phyloP scores from a whole-genome alignment of 1,284 basidiomycete genomes.

The Hymenochaete sp. region DNA sequence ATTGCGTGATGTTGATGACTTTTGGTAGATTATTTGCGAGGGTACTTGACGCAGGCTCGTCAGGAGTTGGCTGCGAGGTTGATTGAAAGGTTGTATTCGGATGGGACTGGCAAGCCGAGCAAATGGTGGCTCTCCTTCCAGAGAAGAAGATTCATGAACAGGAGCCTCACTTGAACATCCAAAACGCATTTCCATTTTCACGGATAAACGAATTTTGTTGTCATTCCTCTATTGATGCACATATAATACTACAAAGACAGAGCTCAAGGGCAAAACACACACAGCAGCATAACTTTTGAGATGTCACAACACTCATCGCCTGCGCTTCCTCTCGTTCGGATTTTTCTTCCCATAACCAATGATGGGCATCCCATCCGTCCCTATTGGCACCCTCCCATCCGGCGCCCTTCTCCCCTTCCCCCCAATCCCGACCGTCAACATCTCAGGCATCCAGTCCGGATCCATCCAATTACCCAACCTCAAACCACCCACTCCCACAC shows the following conservation, averaged over 20 bases:
- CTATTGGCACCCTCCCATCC: slow-evolving; percentile 41
- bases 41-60: slow-evolving; percentile 87
- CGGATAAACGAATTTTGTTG: not conserved
- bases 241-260: not conserved
- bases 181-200: not conserved
- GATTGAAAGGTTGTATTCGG: slow-evolving; percentile 81
- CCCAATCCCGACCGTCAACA: slow-evolving; percentile 65
- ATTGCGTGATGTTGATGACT: not conserved
- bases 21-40: slow-evolving; percentile 69
- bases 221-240: not conserved
- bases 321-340: slow-evolving; percentile 69
- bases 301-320: slow-evolving; percentile 24
- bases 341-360: slow-evolving; percentile 83
- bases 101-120: slow-evolving; percentile 83
- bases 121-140: slow-evolving; percentile 99
- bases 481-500: slow-evolving; percentile 64
- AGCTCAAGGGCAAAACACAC: not conserved
- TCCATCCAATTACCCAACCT: slow-evolving; percentile 81
- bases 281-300: not conserved
- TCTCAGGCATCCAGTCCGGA: slow-evolving; percentile 91
- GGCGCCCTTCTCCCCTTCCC: slow-evolving; percentile 61
- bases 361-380: slow-evolving; percentile 54
- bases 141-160: slow-evolving; percentile 93
- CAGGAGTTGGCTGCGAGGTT: slow-evolving; percentile 86
- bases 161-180: slow-evolving; percentile 59